Evolutionary conservation across 2,329 filamentous ascomycete genomes (phyloP).

Genomic region (Neoarthrinium moseri): DNA sequence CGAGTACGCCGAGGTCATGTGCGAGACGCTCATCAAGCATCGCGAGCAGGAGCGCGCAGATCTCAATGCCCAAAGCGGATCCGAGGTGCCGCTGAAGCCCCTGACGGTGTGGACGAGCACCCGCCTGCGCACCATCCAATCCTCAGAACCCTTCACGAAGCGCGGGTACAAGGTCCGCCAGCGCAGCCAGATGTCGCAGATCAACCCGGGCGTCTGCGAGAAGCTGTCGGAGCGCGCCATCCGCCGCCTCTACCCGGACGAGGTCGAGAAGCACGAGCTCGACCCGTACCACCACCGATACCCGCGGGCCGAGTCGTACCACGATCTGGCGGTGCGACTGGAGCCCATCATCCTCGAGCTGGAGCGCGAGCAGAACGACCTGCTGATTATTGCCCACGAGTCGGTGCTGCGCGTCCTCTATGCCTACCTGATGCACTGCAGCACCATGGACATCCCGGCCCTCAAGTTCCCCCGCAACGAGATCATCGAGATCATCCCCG

Average conservation of each 20-base stretch:
- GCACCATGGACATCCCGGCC: slow-evolving; percentile 88
- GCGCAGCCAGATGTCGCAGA: slow-evolving; percentile 92
- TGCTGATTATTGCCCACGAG: slow-evolving; percentile 98
- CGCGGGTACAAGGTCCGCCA: slow-evolving; percentile 85
- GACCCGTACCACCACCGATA: slow-evolving; percentile 98
- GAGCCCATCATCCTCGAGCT: slow-evolving; percentile 97
- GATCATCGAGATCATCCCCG: slow-evolving; percentile 98
- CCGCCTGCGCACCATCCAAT: slow-evolving; percentile 84
- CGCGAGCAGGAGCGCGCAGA: slow-evolving; percentile 77
- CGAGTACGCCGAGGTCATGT: slow-evolving; percentile 83
- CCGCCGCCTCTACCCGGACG: slow-evolving; percentile 79
- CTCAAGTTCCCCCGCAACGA: slow-evolving; percentile 94
- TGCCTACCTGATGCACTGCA: slow-evolving; percentile 97
- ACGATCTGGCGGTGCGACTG: slow-evolving; percentile 94
- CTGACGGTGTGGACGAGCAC: slow-evolving; percentile 96
- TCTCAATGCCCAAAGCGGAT: slow-evolving; percentile 66
- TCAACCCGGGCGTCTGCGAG: slow-evolving; percentile 95
- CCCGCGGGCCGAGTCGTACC: slow-evolving; percentile 95
- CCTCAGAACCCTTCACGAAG: slow-evolving; percentile 75
- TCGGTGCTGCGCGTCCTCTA: slow-evolving; percentile 96
- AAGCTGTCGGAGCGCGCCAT: slow-evolving; percentile 85
- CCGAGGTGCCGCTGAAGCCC: slow-evolving; percentile 69
- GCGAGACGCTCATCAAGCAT: slow-evolving; percentile 77
- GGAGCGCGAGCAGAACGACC: slow-evolving; percentile 92
- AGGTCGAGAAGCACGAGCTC: slow-evolving; percentile 86